Evolutionary conservation across 2,329 filamentous ascomycete species (phyloP), one percentile per base, ranked within the genome.

Genomic region (Chaetomiaceae sp.): DNA sequence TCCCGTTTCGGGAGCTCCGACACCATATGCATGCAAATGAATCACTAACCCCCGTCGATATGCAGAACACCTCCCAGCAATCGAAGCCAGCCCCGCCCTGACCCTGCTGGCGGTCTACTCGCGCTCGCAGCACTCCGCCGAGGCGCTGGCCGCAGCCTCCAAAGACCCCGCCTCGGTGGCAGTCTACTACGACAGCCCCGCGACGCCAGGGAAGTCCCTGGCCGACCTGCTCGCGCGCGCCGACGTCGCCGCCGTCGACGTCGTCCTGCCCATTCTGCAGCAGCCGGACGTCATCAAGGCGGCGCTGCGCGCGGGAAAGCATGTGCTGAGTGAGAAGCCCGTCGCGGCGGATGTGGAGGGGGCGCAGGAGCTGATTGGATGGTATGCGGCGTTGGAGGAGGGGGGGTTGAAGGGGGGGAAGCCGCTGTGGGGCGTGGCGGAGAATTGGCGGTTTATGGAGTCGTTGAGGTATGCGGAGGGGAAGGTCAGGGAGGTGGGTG

Each of bases 311-410:
- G 81, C 80, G 1, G 80, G 81, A 20, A 87, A 86, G 63, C 81
- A 86, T 58, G 82, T 86, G 7, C 68, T 86, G 3, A 77, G 77
- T 14, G 83, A 86, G 65, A 86, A 86, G 65, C 83, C 83, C 27
- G 71, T 86, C 33, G 81, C 78, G 3, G 74, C 76, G 53, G 78
- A 84, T 3, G 48, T 69, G 5, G 57, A 56, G 11, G 50, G 50
- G 10, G 56, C 58, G 10, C 55, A 51, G 27, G 50, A 48, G 26
- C 49, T 64, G 30, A 35, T 65, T 3, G 37, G 52, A 5, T 65
- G 62, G 51, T 67, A 66, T 51, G 56, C 55, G 41, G 41, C 29
- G 6, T 5, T 24, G n/a, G 29, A n/a, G 12, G 29, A n/a, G 14
- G 4, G 30, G 6, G 22, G 22, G 22, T 9, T 6, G 22, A 5